Evolutionary conservation across 257 asterid genomes (phyloP).

Genomic region (Scutellaria minor): DNA sequence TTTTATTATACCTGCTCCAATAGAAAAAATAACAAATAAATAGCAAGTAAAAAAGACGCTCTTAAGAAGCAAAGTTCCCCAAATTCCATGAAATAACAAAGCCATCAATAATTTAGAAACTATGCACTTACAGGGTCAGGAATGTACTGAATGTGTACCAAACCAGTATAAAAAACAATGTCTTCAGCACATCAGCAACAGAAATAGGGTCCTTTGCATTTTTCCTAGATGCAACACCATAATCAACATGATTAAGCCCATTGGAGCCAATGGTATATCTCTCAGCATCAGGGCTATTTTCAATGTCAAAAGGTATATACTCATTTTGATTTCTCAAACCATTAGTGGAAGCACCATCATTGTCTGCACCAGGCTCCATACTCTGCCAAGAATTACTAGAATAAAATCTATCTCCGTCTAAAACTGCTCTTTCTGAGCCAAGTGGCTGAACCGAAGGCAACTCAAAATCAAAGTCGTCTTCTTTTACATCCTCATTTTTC

Average conservation of each 20-base stretch:
- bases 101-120: constrained; percentile 4
- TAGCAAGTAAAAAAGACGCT: constrained; percentile 11
- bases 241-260: constrained; percentile 29
- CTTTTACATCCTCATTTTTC: constrained; percentile 37
- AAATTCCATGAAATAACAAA: constrained; percentile 6
- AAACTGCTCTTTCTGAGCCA: constrained; percentile 37
- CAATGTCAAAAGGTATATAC: constrained; percentile 73
- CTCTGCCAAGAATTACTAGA: constrained; percentile 38
- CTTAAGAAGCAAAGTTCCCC: constrained; percentile 29
- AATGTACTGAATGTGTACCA: constrained; percentile 98
- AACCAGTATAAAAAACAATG: constrained; percentile 74
- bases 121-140: constrained; percentile 78
- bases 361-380: constrained; percentile 59
- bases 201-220: constrained; percentile 48
- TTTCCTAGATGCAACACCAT: constrained; percentile 32
- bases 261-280: constrained; percentile 33
- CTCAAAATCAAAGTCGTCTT: constrained; percentile 57
- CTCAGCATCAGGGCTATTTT: constrained; percentile 42
- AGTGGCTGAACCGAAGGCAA: constrained; percentile 41
- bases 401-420: constrained; percentile 42
- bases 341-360: constrained; percentile 42
- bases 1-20: constrained; percentile 84
- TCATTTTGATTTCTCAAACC: constrained; percentile 43
- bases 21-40: constrained; percentile 10
- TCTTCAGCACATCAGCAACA: constrained; percentile 74